These are phyloP conservation scores for Aspergillus carbonarius DNA, from an alignment of 2,329 filamentous ascomycete genomes.

Conservation along the genomic window DNA sequence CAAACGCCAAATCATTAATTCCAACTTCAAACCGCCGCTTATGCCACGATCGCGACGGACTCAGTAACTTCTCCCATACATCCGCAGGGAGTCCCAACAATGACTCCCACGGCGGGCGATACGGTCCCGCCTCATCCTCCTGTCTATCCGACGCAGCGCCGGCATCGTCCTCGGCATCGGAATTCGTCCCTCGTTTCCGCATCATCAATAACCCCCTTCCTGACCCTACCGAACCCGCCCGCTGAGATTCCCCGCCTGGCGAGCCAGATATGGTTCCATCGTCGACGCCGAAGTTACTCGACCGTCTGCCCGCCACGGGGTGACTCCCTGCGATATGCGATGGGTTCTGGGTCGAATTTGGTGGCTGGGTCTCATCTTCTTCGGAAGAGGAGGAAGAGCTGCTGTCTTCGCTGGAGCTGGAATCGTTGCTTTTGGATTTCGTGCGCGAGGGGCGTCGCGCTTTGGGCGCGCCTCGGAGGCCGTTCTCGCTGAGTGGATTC, in stretches of 20 bases:
- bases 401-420: slow-evolving; percentile 40
- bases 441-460: slow-evolving; percentile 35
- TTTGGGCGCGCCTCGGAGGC: slow-evolving; percentile 35
- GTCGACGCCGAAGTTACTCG: slow-evolving; percentile 37
- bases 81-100: slow-evolving; percentile 72
- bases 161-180: slow-evolving; percentile 36
- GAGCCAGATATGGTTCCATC: slow-evolving; percentile 29
- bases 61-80: slow-evolving; percentile 76
- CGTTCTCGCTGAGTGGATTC: slow-evolving; percentile 45
- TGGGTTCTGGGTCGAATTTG: slow-evolving; percentile 12
- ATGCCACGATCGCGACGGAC: slow-evolving; percentile 72
- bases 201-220: slow-evolving; percentile 24
- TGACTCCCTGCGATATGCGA: slow-evolving; percentile 22
- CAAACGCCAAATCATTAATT: slow-evolving; percentile 74
- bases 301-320: slow-evolving; percentile 27
- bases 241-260: slow-evolving; percentile 29
- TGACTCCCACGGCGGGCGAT: slow-evolving; percentile 52
- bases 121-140: slow-evolving; percentile 24
- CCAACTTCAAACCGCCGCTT: slow-evolving; percentile 80
- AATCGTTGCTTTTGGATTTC: slow-evolving; percentile 38
- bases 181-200: slow-evolving; percentile 30
- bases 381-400: slow-evolving; percentile 41
- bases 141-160: slow-evolving; percentile 29
- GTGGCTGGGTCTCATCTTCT: slow-evolving; percentile 34
- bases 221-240: slow-evolving; percentile 37